phyloP scores from a whole-genome alignment of 371 early-diverging fungal species.

The Mortierella sp. region DNA sequence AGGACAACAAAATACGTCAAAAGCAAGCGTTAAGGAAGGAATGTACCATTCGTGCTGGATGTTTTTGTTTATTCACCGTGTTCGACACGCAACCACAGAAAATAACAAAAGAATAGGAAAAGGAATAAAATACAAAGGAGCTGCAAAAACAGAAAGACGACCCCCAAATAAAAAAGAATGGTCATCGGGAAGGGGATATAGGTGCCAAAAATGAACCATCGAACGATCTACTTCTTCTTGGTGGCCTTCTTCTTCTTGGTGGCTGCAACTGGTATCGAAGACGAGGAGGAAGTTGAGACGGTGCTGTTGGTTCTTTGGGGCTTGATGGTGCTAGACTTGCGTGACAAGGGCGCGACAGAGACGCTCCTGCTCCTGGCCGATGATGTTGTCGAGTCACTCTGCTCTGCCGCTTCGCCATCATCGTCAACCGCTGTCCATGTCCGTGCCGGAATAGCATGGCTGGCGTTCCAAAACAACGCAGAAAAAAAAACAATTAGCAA shows the following conservation, averaged over 20 bases:
- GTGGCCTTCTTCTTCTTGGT: not conserved
- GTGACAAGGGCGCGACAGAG: not conserved
- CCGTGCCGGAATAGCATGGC: not conserved
- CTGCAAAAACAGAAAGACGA: too few species aligned
- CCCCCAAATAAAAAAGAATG: not conserved
- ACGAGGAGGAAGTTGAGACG: not conserved
- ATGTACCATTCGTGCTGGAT: too few species aligned
- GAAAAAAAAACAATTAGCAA: not conserved
- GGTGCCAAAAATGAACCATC: not conserved
- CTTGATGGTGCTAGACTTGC: not conserved
- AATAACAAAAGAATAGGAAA: too few species aligned
- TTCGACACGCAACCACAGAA: too few species aligned
- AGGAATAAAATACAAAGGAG: too few species aligned
- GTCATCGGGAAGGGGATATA: not conserved
- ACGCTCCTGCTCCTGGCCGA: constrained; percentile 2
- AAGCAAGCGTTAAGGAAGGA: too few species aligned
- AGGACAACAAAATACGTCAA: too few species aligned
- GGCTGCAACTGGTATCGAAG: not conserved
- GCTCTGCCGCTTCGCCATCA: not conserved
- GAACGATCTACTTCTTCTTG: not conserved
- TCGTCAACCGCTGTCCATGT: not conserved
- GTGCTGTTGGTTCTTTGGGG: constrained; percentile 6
- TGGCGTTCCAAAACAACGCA: not conserved
- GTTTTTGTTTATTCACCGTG: too few species aligned
- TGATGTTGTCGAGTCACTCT: not conserved